Conservation (phyloP, 1,139 yeast species). For the Nakaseomyces bracarensis region DNA sequence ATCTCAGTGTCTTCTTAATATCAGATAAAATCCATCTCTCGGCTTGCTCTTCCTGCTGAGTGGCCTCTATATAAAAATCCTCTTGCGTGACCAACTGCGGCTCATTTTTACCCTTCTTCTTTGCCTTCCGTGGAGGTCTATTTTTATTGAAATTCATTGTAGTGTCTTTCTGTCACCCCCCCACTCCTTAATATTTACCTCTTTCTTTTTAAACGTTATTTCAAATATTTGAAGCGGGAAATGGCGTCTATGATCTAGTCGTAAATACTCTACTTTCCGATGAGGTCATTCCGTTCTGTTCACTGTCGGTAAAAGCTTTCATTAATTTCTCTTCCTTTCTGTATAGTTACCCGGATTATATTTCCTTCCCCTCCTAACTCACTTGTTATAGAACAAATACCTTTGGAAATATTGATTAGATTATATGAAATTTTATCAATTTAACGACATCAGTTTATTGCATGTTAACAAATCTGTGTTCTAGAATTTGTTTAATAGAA, state of each 20-base stretch:
- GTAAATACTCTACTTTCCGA: no score
- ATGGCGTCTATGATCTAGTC: no score
- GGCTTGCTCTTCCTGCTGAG: slow-evolving; percentile 30
- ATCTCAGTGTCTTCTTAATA: slow-evolving; percentile 26
- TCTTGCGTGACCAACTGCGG: slow-evolving; percentile 20
- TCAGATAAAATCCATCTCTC: slow-evolving; percentile 33
- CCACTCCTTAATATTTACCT: background rate
- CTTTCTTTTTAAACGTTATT: background rate
- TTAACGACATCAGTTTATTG: no score
- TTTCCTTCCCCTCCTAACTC: no score
- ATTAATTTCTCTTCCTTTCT: background rate
- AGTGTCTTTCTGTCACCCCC: no score
- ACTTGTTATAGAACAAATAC: no score
- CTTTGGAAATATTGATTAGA: no score
- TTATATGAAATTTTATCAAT: no score
- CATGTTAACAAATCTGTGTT: no score
- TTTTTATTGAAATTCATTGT: slow-evolving; percentile 2
- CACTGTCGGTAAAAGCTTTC: no score
- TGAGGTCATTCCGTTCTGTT: no score
- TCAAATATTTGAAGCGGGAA: background rate
- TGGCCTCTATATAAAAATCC: slow-evolving; percentile 29
- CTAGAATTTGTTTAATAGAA: no score
- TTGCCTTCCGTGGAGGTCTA: slow-evolving; percentile 2
- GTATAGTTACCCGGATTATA: background rate
- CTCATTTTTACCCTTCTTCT: slow-evolving; percentile 9